Base-by-base conservation (phyloP, 2,329 filamentous ascomycete genomes). In the Botrytis byssoidea region DNA sequence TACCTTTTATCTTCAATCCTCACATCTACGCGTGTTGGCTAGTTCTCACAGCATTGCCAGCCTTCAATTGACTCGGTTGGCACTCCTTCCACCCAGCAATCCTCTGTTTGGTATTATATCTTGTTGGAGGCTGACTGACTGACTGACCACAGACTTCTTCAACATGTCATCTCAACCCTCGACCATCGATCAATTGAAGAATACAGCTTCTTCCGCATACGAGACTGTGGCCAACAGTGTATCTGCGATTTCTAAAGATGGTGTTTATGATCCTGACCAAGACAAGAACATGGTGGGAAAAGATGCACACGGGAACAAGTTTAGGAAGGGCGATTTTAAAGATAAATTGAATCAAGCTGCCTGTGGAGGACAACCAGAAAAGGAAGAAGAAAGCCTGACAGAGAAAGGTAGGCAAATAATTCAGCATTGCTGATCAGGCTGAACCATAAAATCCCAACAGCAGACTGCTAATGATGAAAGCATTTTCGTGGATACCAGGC, bases 331-430 rank as follows among this genome's bases (percentile, higher is more conserved):
- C 4, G 73, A 71, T 66, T 77, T 75, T 48, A 80, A 80, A 60
- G 74, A 80, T 48, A 74, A 77, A 73, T 74, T 80, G 65, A 77
- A 79, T 51, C 68, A 76, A 40, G 79, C 78, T 68, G 78, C 77
- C 29, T 12, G 64, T 60, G 74, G 76, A 4, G 72, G 65, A 42
- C 48, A 48, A 20, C 51, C 61, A 9, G 14, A 55, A 14, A 59
- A 74, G 46, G 73, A 76, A 57, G 73, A 76, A 60, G 73, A 74
- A 55, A 74, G 71, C 25, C 74, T 73, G 42, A 67, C 78, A 32
- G 76, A 76, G 60, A 79, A 77, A 74, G 77, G 79, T 79, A 73
- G 35, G 64, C 65, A 70, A 18, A 25, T 51, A 22, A 63, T 29
- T 61, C 22, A 37, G 51, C 37, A 16, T 20, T 18, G 42, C 32